phyloP scores from a whole-genome alignment of 2,329 filamentous ascomycete genomes.

The Exutisphaerella laricina region DNA sequence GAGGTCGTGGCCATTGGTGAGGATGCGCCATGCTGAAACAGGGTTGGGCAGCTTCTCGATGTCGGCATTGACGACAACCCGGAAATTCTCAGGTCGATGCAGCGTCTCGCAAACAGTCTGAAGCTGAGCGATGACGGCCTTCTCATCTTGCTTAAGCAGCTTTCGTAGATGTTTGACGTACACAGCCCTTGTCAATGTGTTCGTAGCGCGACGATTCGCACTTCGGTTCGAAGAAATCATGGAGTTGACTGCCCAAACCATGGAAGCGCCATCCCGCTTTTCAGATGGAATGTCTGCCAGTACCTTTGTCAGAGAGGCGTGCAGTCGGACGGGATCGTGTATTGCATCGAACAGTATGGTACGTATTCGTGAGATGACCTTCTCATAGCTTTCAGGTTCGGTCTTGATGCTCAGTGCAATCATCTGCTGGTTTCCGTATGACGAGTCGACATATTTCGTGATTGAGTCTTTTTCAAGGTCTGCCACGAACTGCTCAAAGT shows the following conservation, averaged over 20 bases:
- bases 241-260: conserved; percentile 58
- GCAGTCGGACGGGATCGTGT: conserved; percentile 67
- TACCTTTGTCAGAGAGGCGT: conserved; percentile 66
- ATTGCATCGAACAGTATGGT: conserved; percentile 83
- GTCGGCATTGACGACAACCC: conserved; percentile 77
- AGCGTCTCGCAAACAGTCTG: conserved; percentile 69
- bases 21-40: conserved; percentile 69
- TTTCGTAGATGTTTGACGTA: conserved; percentile 83
- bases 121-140: conserved; percentile 69
- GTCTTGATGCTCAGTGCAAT: conserved; percentile 76
- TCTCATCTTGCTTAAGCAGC: conserved; percentile 69
- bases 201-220: conserved; percentile 69
- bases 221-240: conserved; percentile 76
- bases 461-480: conserved; percentile 89
- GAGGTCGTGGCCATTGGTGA: conserved; percentile 50
- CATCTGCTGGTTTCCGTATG: conserved; percentile 72
- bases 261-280: conserved; percentile 75
- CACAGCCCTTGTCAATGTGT: conserved; percentile 76
- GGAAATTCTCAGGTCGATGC: conserved; percentile 79
- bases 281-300: conserved; percentile 86
- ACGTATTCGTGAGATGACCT: conserved; percentile 75
- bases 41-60: conserved; percentile 67
- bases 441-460: conserved; percentile 67
- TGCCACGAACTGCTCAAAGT: conserved; percentile 89
- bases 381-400: conserved; percentile 80